Conservation (phyloP, 129 eudicot species). For the Flaveria ramosissima region DNA sequence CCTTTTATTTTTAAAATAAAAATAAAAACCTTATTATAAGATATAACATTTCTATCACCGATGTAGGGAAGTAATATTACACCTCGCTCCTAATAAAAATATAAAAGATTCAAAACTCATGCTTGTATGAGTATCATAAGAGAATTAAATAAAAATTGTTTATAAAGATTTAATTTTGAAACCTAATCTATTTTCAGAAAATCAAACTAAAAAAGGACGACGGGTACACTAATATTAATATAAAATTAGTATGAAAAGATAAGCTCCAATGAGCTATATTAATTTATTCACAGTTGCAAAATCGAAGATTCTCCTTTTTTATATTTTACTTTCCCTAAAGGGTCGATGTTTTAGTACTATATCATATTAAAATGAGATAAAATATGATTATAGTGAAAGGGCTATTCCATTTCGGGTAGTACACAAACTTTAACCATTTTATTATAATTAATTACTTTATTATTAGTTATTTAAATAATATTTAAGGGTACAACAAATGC, state of each 20-base stretch:
- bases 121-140: neutral
- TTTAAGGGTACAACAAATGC: slow-evolving; percentile 26
- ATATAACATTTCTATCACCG: neutral
- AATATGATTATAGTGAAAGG: slow-evolving; percentile 3
- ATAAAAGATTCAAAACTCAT: neutral
- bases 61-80: neutral
- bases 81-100: neutral
- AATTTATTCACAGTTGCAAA: neutral
- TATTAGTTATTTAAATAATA: neutral
- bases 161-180: neutral
- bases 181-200: neutral
- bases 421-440: slow-evolving; percentile 16
- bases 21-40: neutral
- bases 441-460: slow-evolving; percentile 7
- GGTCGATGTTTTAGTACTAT: slow-evolving; percentile 5
- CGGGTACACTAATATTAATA: neutral
- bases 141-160: neutral
- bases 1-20: neutral
- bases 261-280: neutral
- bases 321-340: slow-evolving; percentile 13
- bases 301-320: slow-evolving; percentile 7
- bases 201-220: neutral
- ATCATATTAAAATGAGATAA: neutral
- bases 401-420: slow-evolving; percentile 12
- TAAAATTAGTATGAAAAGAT: neutral